Conservation (phyloP, 345 rosid genomes). For the Erucastrum elatum region DNA sequence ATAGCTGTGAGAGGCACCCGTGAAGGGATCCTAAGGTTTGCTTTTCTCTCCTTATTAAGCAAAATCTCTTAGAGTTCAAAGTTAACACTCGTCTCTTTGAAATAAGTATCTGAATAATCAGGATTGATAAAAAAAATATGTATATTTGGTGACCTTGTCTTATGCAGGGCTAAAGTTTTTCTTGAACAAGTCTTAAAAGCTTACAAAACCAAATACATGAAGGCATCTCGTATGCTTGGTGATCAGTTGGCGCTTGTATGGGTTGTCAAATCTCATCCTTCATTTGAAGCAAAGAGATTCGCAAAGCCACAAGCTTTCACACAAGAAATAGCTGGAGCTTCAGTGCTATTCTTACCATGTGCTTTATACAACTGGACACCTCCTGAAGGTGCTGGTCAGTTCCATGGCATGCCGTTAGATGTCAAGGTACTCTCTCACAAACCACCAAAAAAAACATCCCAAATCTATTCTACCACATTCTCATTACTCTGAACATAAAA, state of each 20-base stretch:
- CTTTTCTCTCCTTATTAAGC: slow-evolving; percentile 13
- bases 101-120: neutral
- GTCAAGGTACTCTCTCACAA: slow-evolving; percentile 60
- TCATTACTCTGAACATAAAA: neutral
- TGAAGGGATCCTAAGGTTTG: slow-evolving; percentile 72
- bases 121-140: neutral
- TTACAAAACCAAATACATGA: slow-evolving; percentile 67
- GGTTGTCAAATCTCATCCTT: slow-evolving; percentile 63
- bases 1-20: slow-evolving; percentile 88
- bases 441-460: neutral
- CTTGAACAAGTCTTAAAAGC: slow-evolving; percentile 63
- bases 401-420: slow-evolving; percentile 95
- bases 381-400: slow-evolving; percentile 98
- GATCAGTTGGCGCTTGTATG: slow-evolving; percentile 85
- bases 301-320: slow-evolving; percentile 59
- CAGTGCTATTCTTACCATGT: slow-evolving; percentile 81
- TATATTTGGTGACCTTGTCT: neutral
- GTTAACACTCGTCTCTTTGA: neutral
- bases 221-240: slow-evolving; percentile 93
- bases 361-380: slow-evolving; percentile 92
- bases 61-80: neutral
- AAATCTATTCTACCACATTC: neutral
- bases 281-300: slow-evolving; percentile 68
- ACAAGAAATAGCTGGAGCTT: slow-evolving; percentile 57
- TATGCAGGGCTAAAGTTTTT: slow-evolving; percentile 72